A percentile compares a stretch with the other conserved stretches of the same genome.
phyloP scores from a whole-genome alignment of 2,329 filamentous ascomycete genomes.

The Tolypocladium nubicola region DNA sequence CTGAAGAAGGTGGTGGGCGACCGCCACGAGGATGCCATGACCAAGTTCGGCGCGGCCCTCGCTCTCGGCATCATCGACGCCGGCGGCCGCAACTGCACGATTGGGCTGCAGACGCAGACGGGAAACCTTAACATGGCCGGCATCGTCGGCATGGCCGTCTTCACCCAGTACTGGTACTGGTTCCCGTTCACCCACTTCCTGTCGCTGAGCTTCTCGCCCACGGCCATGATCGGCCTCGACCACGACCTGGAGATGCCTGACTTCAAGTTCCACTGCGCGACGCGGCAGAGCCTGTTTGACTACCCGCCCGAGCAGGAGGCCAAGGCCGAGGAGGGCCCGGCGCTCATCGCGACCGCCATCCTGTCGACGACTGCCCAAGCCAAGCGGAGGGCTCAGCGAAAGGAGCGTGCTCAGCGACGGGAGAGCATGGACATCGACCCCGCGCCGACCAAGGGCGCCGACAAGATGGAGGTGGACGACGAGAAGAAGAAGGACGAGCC shows the following conservation, averaged over 20 bases:
- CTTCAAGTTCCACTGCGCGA: slow-evolving; percentile 94
- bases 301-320: slow-evolving; percentile 95
- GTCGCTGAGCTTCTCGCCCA: slow-evolving; percentile 91
- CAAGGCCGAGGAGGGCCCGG: slow-evolving; percentile 86
- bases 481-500: slow-evolving; percentile 45
- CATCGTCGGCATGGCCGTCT: slow-evolving; percentile 95
- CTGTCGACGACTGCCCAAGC: slow-evolving; percentile 95
- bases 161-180: slow-evolving; percentile 99
- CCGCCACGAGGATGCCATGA: slow-evolving; percentile 97
- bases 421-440: slow-evolving; percentile 95
- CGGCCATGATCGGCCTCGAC: slow-evolving; percentile 88
- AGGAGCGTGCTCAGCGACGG: slow-evolving; percentile 77
- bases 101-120: slow-evolving; percentile 92
- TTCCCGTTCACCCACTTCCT: slow-evolving; percentile 98
- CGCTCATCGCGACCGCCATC: slow-evolving; percentile 90
- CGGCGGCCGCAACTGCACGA: slow-evolving; percentile 95
- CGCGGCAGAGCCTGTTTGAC: slow-evolving; percentile 89
- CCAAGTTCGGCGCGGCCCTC: slow-evolving; percentile 91
- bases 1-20: slow-evolving; percentile 90
- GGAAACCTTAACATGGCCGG: slow-evolving; percentile 98
- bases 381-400: slow-evolving; percentile 86
- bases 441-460: slow-evolving; percentile 49
- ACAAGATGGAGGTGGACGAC: slow-evolving; percentile 84
- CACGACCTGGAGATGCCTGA: slow-evolving; percentile 86
- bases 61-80: slow-evolving; percentile 96